Conservation (phyloP, 352 stramenopile species). For the Blastocystis sp. region DNA sequence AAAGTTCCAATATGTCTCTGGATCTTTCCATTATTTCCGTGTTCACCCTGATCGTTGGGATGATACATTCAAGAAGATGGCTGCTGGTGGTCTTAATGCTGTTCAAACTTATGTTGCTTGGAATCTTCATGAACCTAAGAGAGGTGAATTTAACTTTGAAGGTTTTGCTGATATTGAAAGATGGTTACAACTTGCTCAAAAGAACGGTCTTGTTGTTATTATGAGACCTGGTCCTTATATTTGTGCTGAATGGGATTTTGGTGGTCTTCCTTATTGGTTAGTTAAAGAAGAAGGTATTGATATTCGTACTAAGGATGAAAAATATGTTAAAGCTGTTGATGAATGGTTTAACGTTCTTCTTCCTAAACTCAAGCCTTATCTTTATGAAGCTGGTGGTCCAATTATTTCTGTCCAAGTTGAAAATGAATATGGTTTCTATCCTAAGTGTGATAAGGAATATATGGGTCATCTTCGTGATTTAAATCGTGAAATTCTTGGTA, state of each 20-base stretch:
- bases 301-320: conserved; percentile 45
- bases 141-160: conserved; percentile 39
- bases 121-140: conserved; percentile 47
- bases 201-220: conserved; percentile 48
- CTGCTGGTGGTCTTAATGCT: conserved; percentile 45
- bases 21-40: conserved; percentile 40
- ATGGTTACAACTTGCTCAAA: conserved; percentile 21
- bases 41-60: conserved; percentile 35
- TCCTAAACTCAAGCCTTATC: conserved; percentile 42
- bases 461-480: conserved; percentile 38
- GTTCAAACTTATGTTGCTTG: conserved; percentile 52
- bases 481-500: conserved; percentile 38
- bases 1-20: conserved; percentile 35
- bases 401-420: conserved; percentile 53
- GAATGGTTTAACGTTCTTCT: conserved; percentile 42
- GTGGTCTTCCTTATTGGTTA: conserved; percentile 51
- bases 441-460: conserved; percentile 36
- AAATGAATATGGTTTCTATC: conserved; percentile 50
- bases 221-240: conserved; percentile 51
- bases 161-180: conserved; percentile 41
- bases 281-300: conserved; percentile 43
- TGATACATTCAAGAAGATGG: conserved; percentile 38
- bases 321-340: conserved; percentile 46
- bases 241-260: conserved; percentile 53
- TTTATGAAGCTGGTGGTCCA: conserved; percentile 47